phyloP scores from a whole-genome alignment of 2,329 filamentous ascomycete species.

The Epichloe baconii region DNA sequence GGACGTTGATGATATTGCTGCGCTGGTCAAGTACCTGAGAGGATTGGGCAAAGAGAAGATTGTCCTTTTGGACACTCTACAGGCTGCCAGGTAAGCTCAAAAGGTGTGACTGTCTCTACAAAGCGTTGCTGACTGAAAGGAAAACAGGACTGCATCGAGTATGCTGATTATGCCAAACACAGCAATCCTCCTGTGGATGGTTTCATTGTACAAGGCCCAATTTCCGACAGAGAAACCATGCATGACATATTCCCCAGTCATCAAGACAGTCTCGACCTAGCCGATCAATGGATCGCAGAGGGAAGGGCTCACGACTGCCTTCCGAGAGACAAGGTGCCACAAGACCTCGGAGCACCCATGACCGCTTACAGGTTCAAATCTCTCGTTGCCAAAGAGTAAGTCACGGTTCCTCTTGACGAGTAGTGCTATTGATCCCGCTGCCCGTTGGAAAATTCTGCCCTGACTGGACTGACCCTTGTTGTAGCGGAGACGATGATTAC shows the following conservation, averaged over 20 bases:
- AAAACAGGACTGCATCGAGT: constrained; percentile 42
- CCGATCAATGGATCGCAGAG: constrained; percentile 39
- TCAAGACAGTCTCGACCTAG: constrained; percentile 32
- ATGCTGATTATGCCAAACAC: constrained; percentile 30
- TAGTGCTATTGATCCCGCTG: not conserved
- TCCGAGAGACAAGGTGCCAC: constrained; percentile 29
- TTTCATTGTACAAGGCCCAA: constrained; percentile 66
- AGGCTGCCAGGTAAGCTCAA: constrained; percentile 35
- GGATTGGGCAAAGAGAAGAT: constrained; percentile 35
- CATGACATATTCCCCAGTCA: constrained; percentile 31
- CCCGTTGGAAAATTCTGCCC: no score
- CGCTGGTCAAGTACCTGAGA: constrained; percentile 41
- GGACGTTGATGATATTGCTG: constrained; percentile 40
- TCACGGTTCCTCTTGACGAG: constrained; percentile 2
- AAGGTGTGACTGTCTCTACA: not conserved
- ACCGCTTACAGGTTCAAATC: constrained; percentile 41
- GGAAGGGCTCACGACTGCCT: constrained; percentile 44
- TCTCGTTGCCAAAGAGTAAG: constrained; percentile 36
- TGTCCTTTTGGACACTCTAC: constrained; percentile 46
- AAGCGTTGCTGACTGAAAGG: not conserved
- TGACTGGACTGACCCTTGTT: not conserved
- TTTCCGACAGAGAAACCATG: constrained; percentile 62
- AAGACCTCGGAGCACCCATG: constrained; percentile 29
- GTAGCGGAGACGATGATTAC: constrained; percentile 66
- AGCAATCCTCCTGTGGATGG: constrained; percentile 50